Base-by-base conservation (phyloP, 2,329 filamentous ascomycete species). In the Colletotrichum horii region DNA sequence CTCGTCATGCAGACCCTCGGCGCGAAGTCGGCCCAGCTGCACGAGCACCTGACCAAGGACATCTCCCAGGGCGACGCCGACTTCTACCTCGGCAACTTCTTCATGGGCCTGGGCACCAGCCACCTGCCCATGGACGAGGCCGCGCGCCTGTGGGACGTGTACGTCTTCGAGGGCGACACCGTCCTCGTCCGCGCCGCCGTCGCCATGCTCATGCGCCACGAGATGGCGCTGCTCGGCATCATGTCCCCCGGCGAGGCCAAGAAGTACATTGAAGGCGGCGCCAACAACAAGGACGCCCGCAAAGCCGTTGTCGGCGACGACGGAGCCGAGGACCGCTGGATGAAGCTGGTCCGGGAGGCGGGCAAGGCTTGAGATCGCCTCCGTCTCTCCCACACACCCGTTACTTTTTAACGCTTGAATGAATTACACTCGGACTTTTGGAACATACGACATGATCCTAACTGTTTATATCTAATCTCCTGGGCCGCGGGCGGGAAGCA, bases 131-230 rank as follows among this genome's bases (percentile, higher is more conserved):
- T 96, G 19, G 94, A 96, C 79, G 90, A 94, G 78, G 93, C 92
- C 6, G 91, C 92, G 2, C 87, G 95, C 3, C 84, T 97, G 15
- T 96, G 94, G 94, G 95, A 97, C 78, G 91, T 96, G 0, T 95
- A 95, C 78, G 92, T 94, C 4, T 95, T 97, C 78, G 95, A 97
- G 81, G 94, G 94, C 30, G 95, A 97, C 78, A 88, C 90, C 2
- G 87, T 94, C 2, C 86, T 96, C 0, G 90, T 96, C 8, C 87
- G 94, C 0, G 94, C 94, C 2, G 93, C 91, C 0, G 92, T 96
- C 0, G 95, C 93, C 0, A 86, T 94, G 22, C 83, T 97, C 24
- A 79, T 90, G 7, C 85, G 87, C 34, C 86, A 85, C 22, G 90
- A 92, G 79, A 89, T 89, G 84, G 81, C 85, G 2, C 82, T 92